phyloP scores from a whole-genome alignment of 2,329 filamentous ascomycete genomes.

The Emergomyces orientalis region DNA sequence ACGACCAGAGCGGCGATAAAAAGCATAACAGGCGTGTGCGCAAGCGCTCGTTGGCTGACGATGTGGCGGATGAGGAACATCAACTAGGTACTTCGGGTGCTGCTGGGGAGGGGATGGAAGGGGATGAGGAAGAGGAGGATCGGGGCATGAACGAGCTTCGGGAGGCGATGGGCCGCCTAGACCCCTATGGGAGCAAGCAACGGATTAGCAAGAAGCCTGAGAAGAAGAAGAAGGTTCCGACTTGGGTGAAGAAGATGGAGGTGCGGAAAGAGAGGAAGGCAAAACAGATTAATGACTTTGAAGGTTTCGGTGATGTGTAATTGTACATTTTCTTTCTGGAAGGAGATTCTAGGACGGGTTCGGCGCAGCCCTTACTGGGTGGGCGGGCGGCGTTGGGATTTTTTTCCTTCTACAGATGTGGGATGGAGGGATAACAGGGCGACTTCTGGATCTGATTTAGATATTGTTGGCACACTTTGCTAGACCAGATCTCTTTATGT shows the following conservation, averaged over 20 bases:
- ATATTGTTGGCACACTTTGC: neutral
- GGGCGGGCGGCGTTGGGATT: neutral
- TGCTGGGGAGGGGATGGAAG: constrained; percentile 6
- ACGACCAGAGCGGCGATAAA: constrained; percentile 34
- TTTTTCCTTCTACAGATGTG: neutral
- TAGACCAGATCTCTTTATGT: neutral
- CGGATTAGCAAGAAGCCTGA: constrained; percentile 1
- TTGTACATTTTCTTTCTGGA: neutral
- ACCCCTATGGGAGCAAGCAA: neutral
- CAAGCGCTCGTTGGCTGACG: constrained; percentile 20
- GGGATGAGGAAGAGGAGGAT: constrained; percentile 11
- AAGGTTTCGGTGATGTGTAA: neutral
- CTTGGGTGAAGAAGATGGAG: constrained; percentile 36
- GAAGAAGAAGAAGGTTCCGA: constrained; percentile 23
- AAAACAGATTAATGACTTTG: constrained; percentile 30
- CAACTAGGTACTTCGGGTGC: constrained; percentile 15
- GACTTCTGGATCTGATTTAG: neutral
- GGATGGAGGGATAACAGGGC: neutral
- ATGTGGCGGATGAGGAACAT: constrained; percentile 17
- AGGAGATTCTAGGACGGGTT: neutral
- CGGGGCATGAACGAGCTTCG: neutral
- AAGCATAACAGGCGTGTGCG: constrained; percentile 20
- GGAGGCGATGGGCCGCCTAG: neutral
- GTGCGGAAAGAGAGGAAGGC: constrained; percentile 37
- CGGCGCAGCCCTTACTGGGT: neutral